Percentiles rank a stretch among this genome's conserved stretches.
phyloP scores from a whole-genome alignment of 1,284 basidiomycete species.

The Malassezia equina region DNA sequence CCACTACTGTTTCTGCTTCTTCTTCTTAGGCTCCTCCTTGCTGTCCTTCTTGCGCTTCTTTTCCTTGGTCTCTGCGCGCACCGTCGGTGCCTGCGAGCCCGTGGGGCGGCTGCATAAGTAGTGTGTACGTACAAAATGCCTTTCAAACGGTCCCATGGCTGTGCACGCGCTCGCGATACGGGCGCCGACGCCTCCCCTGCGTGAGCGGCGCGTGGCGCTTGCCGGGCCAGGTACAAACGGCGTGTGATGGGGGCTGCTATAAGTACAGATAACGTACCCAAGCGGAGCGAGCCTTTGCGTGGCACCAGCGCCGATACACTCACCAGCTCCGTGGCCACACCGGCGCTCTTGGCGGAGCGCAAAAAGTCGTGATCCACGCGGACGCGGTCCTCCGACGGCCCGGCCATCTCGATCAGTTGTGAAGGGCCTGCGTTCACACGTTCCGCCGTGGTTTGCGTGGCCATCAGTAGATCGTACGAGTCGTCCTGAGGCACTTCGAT shows the following conservation, averaged over 20 bases:
- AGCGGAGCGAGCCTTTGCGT: constrained; percentile 4
- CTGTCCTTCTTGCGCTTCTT: constrained; percentile 27
- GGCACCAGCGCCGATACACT: constrained; percentile 25
- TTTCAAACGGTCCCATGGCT: constrained; percentile 32
- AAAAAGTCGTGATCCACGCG: constrained; percentile 12
- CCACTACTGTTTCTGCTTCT: constrained; percentile 15
- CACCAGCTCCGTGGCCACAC: constrained; percentile 24
- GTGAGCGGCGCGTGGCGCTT: constrained; percentile 17
- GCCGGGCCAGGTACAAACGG: constrained; percentile 21
- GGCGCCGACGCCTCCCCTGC: constrained; percentile 12
- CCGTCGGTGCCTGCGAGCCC: constrained; percentile 8
- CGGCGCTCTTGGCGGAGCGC: constrained; percentile 12
- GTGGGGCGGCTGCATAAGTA: constrained; percentile 15
- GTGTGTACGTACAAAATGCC: constrained; percentile 22
- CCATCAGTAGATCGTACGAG: constrained; percentile 23
- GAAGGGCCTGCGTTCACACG: constrained; percentile 20
- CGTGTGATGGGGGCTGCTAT: constrained; percentile 13
- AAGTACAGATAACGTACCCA: constrained; percentile 17
- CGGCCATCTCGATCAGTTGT: constrained; percentile 34
- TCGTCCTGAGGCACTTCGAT: constrained; percentile 2
- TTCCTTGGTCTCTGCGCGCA: neutral
- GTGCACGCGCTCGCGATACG: constrained; percentile 19
- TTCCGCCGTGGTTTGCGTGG: constrained; percentile 12
- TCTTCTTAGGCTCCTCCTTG: neutral
- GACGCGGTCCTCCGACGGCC: neutral